Evolutionary conservation across 2,329 filamentous ascomycete genomes (phyloP).

Genomic region (Emergomyces pasteurianus): DNA sequence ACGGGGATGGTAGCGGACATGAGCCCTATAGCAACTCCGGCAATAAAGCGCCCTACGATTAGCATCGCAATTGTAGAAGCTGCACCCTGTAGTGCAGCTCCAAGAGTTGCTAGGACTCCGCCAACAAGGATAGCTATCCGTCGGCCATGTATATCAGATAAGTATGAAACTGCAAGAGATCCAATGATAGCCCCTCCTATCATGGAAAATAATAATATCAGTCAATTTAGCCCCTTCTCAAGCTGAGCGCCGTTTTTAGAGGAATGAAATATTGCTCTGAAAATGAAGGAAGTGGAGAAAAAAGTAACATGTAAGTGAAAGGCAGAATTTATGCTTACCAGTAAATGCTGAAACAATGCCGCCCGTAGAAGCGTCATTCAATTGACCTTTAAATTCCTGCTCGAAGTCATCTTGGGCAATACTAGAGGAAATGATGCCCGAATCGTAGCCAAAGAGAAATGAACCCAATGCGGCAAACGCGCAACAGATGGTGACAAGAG

Average conservation of each 20-base stretch:
- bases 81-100: conserved; percentile 26
- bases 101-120: conserved; percentile 21
- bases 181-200: conserved; percentile 29
- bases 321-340: conserved; percentile 10
- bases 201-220: background rate
- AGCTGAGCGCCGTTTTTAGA: background rate
- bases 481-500: conserved; percentile 25
- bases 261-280: background rate
- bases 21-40: conserved; percentile 38
- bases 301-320: background rate
- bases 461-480: conserved; percentile 36
- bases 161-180: conserved; percentile 20
- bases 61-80: conserved; percentile 32
- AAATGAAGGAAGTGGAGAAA: background rate
- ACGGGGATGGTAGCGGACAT: conserved; percentile 38
- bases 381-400: conserved; percentile 17
- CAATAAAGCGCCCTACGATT: conserved; percentile 39
- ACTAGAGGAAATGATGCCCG: conserved; percentile 26
- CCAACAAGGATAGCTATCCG: conserved; percentile 24
- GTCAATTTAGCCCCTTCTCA: background rate
- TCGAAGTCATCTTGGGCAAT: conserved; percentile 25
- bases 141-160: conserved; percentile 25
- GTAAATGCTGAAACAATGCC: conserved; percentile 32
- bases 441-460: conserved; percentile 39
- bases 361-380: conserved; percentile 23